phyloP scores from a whole-genome alignment of 371 early-diverging fungal species.

The Blastocladiella emersonii region DNA sequence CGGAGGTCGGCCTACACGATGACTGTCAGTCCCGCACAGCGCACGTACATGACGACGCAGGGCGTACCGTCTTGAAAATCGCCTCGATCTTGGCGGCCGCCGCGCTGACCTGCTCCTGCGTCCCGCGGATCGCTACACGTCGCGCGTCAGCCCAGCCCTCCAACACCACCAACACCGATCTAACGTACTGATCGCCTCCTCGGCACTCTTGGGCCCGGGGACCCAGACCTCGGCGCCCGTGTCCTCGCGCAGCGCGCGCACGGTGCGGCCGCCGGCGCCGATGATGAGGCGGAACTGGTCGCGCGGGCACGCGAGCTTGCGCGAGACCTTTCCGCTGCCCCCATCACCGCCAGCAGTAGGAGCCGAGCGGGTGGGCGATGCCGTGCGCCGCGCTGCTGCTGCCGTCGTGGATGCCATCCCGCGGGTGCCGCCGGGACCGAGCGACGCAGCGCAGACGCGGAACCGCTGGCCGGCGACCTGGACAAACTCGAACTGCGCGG shows the following conservation, averaged over 20 bases:
- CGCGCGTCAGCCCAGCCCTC: neutral
- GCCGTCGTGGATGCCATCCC: neutral
- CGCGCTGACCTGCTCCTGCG: neutral
- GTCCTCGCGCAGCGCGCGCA: neutral
- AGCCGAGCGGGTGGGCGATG: neutral
- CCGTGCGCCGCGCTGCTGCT: neutral
- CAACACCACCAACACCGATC: neutral
- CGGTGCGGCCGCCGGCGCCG: neutral
- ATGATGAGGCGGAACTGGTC: neutral
- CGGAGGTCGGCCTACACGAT: neutral
- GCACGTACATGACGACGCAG: too few species aligned
- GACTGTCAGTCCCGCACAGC: too few species aligned
- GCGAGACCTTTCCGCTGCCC: neutral
- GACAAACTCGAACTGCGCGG: neutral
- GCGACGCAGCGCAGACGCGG: neutral
- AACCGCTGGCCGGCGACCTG: neutral
- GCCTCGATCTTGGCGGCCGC: neutral
- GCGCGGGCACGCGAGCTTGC: neutral
- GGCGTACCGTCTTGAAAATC: neutral
- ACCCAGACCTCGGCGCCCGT: neutral
- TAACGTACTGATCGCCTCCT: neutral
- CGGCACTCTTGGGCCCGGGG: neutral
- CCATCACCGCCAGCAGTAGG: neutral
- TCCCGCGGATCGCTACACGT: neutral
- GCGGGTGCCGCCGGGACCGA: neutral